Evolutionary conservation across 1,284 basidiomycete genomes (phyloP), one percentile per base, ranked within the genome.

Genomic region (Rhodotorula sp.): DNA sequence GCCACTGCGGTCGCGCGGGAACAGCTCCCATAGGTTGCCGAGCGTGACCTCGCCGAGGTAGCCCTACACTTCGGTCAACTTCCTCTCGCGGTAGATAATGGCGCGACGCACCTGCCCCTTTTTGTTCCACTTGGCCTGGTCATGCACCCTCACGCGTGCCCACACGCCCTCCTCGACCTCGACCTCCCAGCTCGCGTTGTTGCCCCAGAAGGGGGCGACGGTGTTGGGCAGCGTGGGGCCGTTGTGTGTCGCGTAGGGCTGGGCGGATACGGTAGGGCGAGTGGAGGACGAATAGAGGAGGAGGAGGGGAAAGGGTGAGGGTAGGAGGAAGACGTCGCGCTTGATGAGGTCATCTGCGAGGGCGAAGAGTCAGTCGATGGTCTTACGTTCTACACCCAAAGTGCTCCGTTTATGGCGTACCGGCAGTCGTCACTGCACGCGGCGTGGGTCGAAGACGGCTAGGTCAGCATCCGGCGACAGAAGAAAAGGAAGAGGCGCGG

Each of bases 111-210:
- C 74, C 59, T 76, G 66, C 81, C 96, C 93, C 81, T 89, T 89
- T 83, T 91, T 86, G 84, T 94, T 96, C 84, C 95, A 97, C 83
- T 96, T 97, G 81, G 91, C 89, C 83, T 95, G 92, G 82, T 97
- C 94, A 79, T 97, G 96, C 78, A 97, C 91, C 82, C 96, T 37
- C 12, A 76, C 56, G 32, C 64, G 34, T 22, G 66, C 54, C 72
- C 71, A 79, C 93, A 92, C 81, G 89, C 92, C 80, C 93, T 58
- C 92, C 60, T 87, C 89, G 76, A 93, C 88, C 79, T 93, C 91
- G 81, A 94, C 79, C 88, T 89, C 83, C 94, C 92, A 81, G 91
- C 92, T 69, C 22, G 70, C 63, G 8, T 51, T 36, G 2, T 29
- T 36, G 5, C 63, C 48, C 92, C 92, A 94, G 82, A 94, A 93